Evolutionary conservation across 2,329 filamentous ascomycete genomes (phyloP), one percentile per base, ranked within the genome.

Genomic region (Ceratocystis colombiana): DNA sequence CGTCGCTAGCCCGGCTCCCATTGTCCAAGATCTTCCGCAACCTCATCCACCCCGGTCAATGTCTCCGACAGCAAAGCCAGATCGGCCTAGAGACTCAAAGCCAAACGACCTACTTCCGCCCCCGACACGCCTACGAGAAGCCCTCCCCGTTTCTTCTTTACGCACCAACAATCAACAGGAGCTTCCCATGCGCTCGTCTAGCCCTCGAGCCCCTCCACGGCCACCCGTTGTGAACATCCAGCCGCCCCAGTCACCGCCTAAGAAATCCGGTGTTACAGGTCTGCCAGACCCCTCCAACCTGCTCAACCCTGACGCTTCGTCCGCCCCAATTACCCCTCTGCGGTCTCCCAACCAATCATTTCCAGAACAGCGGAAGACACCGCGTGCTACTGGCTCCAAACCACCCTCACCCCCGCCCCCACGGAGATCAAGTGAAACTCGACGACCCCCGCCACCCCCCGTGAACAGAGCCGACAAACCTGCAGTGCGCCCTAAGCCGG

Each of bases 401-500:
- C 82, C 84, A 3, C 84, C 84, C 7, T 87, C 84, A 17, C 85
- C 84, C 1, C 84, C 84, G 2, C 85, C 84, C 1, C 84, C 84
- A 1, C 77, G 84, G 70, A 79, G 84, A 68, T 87, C 84, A n/a
- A 80, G 74, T 5, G 85, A 87, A 71, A 70, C 83, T 2, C 79
- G 78, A 66, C 77, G 83, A 66, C 79, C 80, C 3, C 89, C 89
- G 8, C 90, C 90, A 3, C 88, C 88, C 0, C 66, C 66, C 12
- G 81, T 92, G 46, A 94, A 95, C 73, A 85, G 92, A 65, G 85
- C 86, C 37, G 89, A 89, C 50, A 96, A 95, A 74, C 74, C 76
- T 6, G 70, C 75, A 64, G 77, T 79, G 25, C 66, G 64, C 50
- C 61, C 66, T 62, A 71, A 69, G 46, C 66, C 71, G 30, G 70